Conservation (phyloP, 345 rosid genomes). For the Corchorus capsularis region DNA sequence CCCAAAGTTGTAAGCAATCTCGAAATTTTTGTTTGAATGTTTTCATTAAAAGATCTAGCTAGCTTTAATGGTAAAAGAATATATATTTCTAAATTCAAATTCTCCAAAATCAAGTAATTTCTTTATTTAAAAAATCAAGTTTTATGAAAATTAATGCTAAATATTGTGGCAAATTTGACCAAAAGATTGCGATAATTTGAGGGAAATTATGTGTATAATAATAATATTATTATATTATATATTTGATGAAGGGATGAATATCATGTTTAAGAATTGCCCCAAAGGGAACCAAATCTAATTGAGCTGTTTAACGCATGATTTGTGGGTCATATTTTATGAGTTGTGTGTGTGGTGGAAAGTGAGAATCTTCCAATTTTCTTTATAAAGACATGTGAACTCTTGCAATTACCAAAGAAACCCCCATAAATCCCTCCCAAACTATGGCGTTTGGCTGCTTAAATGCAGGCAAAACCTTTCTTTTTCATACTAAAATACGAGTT, state of each 20-base stretch:
- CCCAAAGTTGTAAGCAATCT: constrained; percentile 8
- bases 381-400: constrained; percentile 46
- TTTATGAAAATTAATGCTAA: constrained; percentile 8
- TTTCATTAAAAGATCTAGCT: background rate
- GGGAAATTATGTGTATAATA: constrained; percentile 3
- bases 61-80: background rate
- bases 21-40: background rate
- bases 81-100: background rate
- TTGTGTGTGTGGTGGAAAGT: constrained; percentile 60
- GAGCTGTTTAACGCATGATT: constrained; percentile 61
- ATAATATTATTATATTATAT: too few species aligned
- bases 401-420: constrained; percentile 43
- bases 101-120: background rate
- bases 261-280: constrained; percentile 9
- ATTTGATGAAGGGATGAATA: background rate
- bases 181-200: constrained; percentile 28
- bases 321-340: constrained; percentile 59
- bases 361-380: constrained; percentile 46
- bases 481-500: background rate
- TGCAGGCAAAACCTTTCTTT: background rate
- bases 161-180: constrained; percentile 7
- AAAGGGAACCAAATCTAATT: constrained; percentile 47
- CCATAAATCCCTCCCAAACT: constrained; percentile 14
- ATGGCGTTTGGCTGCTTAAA: constrained; percentile 14
- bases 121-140: background rate